Base-by-base conservation (phyloP, 176 grass and related monocot species). In the Saccharum officinarum region DNA sequence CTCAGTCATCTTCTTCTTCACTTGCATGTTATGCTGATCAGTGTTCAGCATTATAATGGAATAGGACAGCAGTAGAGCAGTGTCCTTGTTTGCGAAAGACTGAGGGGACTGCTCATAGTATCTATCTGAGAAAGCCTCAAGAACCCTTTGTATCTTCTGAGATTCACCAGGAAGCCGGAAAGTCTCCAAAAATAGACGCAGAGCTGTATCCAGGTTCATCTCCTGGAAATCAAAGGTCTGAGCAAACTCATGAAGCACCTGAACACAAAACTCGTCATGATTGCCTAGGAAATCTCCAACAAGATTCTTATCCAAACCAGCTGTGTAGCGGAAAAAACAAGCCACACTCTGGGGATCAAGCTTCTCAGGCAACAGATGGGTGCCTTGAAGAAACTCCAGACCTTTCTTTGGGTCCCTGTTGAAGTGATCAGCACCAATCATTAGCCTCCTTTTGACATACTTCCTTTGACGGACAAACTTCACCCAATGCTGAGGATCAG, bases 41-140 rank as follows among this genome's bases (percentile, higher is more conserved):
- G 97, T 99, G 87, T 99, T 99, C 47, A 99, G 88, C 97, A 99
- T 92, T 92, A 99, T 99, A 69, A 99, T 91, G 62, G 97, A 99
- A 80, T 99, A 99, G 25, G 97, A 86, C 71, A 99, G 84, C 34
- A 99, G 4, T 40, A 97, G 86, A 83, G 97, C 97, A 87, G 97
- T 95, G 69, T 99, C 97, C 67, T 99, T 99, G 77, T 99, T 94
- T 25, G 88, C 97, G 4, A 99, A 88, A 83, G 92, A 86, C 49
- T 99, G 89, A 11, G 88, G 94, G 55, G 92, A 86, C 87, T 99
- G 97, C 72, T 99, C 97, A 84, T 89, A 99, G 71, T 94, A 99
- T 90, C 97, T 88, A 76, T 99, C 97, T 61, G 97, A 96, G 79
- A 99, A 99, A 33, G 97, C 97, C 89, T 99, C 97, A 52, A 99